Evolutionary conservation across 306 rosid genomes (phyloP).

Genomic region (Crotalaria pallida): DNA sequence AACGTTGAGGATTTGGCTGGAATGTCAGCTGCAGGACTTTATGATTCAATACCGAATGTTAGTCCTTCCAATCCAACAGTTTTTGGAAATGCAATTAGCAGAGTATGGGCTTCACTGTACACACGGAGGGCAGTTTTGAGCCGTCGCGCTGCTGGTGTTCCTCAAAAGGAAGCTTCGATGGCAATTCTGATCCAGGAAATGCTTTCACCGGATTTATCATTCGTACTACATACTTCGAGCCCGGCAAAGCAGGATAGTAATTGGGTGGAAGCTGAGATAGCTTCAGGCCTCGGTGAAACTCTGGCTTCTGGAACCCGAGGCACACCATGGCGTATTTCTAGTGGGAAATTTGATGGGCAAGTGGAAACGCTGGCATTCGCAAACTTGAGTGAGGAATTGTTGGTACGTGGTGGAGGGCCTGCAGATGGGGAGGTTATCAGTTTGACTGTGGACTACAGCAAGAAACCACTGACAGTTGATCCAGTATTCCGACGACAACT

Average conservation of each 20-base stretch:
- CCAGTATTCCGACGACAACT: conserved; percentile 66
- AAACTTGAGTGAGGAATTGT: conserved; percentile 86
- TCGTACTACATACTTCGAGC: conserved; percentile 79
- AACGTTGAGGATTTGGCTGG: conserved; percentile 96
- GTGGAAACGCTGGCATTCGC: conserved; percentile 80
- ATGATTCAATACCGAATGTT: conserved; percentile 94
- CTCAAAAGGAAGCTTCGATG: conserved; percentile 83
- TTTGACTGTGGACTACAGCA: conserved; percentile 87
- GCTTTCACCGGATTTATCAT: conserved; percentile 93
- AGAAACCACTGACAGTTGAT: conserved; percentile 69
- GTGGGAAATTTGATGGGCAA: conserved; percentile 76
- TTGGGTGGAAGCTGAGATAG: conserved; percentile 86
- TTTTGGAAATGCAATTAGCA: conserved; percentile 59
- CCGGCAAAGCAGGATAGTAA: conserved; percentile 69
- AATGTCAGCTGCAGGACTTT: conserved; percentile 97
- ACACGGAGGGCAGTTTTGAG: conserved; percentile 87
- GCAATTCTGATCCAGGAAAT: conserved; percentile 91
- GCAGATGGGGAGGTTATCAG: conserved; percentile 86
- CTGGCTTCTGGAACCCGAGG: conserved; percentile 94
- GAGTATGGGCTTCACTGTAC: conserved; percentile 91
- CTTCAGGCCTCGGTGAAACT: conserved; percentile 94
- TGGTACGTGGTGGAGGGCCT: conserved; percentile 64
- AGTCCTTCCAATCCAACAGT: conserved; percentile 65
- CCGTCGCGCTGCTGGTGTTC: conserved; percentile 76
- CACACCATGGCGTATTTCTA: conserved; percentile 86